Percentiles rank a stretch among this genome's conserved stretches.
Conservation (phyloP, 2,329 filamentous ascomycete genomes). For the Chrysoporthe cubensis region DNA sequence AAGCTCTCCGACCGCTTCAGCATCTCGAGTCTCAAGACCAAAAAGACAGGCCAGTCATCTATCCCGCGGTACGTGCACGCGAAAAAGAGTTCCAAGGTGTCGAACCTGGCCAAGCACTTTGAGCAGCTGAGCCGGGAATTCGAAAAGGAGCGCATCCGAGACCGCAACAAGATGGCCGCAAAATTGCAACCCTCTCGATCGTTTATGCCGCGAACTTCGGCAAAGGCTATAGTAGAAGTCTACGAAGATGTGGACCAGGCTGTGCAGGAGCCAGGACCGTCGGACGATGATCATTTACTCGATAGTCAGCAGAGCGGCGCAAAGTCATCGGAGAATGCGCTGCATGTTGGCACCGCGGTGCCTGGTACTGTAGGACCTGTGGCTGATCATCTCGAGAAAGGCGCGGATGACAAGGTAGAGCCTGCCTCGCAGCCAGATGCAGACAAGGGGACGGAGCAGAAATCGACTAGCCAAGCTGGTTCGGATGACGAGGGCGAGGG, state of each 20-base stretch:
- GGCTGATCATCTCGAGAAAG: constrained; percentile 24
- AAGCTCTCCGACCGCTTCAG: constrained; percentile 76
- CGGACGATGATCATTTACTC: constrained; percentile 61
- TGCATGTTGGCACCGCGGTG: constrained; percentile 29
- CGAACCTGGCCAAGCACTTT: constrained; percentile 91
- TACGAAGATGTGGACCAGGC: constrained; percentile 94
- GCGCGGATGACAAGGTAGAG: constrained; percentile 25
- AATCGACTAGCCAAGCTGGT: constrained; percentile 60
- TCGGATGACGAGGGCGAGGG: constrained; percentile 64
- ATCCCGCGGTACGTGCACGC: constrained; percentile 83
- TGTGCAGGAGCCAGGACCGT: constrained; percentile 76
- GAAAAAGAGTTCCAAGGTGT: constrained; percentile 78
- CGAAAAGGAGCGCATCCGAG: constrained; percentile 87
- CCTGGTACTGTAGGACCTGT: constrained; percentile 25
- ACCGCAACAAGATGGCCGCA: constrained; percentile 79
- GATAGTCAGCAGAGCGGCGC: constrained; percentile 40
- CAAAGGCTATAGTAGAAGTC: constrained; percentile 94
- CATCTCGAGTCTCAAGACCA: constrained; percentile 65
- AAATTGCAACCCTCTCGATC: constrained; percentile 76
- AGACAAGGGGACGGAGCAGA: constrained; percentile 49
- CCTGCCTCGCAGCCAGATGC: constrained; percentile 41
- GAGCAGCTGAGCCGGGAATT: constrained; percentile 97
- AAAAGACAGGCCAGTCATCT: constrained; percentile 68
- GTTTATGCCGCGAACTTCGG: constrained; percentile 82
- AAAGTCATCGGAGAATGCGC: constrained; percentile 38